Evolutionary conservation across 1,284 basidiomycete genomes (phyloP).

Genomic region (Volvariella surrecta): DNA sequence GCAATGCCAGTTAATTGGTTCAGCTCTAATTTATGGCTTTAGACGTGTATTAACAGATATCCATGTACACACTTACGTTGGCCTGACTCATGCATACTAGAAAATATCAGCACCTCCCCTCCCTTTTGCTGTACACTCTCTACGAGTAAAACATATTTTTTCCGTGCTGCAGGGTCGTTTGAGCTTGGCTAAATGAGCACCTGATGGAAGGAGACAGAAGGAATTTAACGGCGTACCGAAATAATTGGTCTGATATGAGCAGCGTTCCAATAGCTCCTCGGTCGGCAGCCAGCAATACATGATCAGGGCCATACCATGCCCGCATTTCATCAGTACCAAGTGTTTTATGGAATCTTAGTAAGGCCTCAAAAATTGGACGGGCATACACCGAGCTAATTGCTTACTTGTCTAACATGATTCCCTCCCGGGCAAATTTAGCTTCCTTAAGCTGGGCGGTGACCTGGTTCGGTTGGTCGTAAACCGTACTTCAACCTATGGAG

Average conservation of each 20-base stretch:
- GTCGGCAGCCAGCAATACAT: constrained; percentile 87
- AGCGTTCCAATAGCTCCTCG: constrained; percentile 93
- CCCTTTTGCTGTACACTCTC: constrained; percentile 86
- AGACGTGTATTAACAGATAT: constrained; percentile 1
- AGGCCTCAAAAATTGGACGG: neutral
- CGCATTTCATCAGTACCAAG: constrained; percentile 89
- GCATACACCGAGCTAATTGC: constrained; percentile 11
- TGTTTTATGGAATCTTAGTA: constrained; percentile 89
- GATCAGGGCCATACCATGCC: constrained; percentile 97
- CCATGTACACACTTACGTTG: constrained; percentile 56
- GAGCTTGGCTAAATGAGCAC: constrained; percentile 34
- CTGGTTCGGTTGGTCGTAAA: constrained; percentile 24
- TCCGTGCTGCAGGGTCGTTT: constrained; percentile 68
- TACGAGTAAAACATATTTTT: constrained; percentile 83
- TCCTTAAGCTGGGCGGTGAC: constrained; percentile 79
- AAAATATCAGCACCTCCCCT: constrained; percentile 93
- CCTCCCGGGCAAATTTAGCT: constrained; percentile 96
- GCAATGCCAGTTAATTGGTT: constrained; percentile 95
- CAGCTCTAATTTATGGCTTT: too few species aligned
- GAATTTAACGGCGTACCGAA: constrained; percentile 49
- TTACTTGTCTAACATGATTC: constrained; percentile 83
- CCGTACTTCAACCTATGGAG: neutral
- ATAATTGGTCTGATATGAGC: constrained; percentile 92
- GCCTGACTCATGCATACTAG: constrained; percentile 98
- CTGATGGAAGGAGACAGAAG: neutral